phyloP scores from a whole-genome alignment of 306 rosid species.

The Sophora flavescens region DNA sequence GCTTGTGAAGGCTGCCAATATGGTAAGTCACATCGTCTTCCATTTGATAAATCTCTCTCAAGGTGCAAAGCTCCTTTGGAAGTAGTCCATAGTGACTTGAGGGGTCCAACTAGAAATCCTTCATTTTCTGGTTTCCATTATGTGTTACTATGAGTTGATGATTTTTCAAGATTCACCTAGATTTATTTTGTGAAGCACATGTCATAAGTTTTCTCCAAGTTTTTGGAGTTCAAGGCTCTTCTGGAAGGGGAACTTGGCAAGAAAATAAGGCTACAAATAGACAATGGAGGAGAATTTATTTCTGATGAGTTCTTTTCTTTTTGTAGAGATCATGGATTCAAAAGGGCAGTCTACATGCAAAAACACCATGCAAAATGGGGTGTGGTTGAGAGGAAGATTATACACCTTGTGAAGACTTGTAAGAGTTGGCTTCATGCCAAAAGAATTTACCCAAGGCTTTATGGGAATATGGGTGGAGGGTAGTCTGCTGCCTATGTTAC shows the following conservation, averaged over 20 bases:
- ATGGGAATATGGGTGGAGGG: conserved; percentile 1
- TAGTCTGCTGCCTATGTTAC: background rate
- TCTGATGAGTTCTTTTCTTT: background rate
- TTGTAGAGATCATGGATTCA: background rate
- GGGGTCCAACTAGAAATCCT: background rate
- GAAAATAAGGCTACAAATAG: too few species aligned
- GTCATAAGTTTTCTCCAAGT: background rate
- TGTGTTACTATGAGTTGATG: background rate
- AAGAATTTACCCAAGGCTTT: background rate
- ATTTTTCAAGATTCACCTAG: background rate
- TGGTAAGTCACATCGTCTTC: background rate
- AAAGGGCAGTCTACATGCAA: background rate
- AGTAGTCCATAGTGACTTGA: background rate
- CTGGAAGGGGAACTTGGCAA: background rate
- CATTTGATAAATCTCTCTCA: background rate
- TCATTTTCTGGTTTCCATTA: background rate
- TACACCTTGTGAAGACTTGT: background rate
- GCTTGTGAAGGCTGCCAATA: background rate
- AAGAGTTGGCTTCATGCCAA: background rate
- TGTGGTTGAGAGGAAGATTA: background rate
- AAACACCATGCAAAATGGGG: background rate
- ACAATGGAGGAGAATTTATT: background rate
- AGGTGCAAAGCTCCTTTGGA: background rate
- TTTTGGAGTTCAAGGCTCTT: background rate
- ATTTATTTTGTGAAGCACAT: background rate